Conservation (phyloP, 257 asterid genomes). For the Paulownia fortunei region DNA sequence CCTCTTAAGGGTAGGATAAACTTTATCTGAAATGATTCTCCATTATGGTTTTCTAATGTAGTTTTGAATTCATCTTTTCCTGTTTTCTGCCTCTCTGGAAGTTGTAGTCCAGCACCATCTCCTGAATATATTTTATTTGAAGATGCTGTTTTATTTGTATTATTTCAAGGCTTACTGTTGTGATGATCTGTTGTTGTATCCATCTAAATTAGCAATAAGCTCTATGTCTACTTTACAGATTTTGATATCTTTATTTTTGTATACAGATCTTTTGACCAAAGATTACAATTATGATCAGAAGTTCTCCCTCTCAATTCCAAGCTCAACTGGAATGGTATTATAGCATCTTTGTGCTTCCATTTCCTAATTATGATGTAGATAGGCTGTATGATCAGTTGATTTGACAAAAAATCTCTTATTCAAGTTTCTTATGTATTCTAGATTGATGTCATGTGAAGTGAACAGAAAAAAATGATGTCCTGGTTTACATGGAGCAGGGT, state of each 20-base stretch:
- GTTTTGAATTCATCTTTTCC: background rate
- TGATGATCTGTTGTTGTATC: background rate
- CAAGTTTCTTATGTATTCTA: constrained; percentile 2
- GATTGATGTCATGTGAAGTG: background rate
- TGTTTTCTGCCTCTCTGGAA: background rate
- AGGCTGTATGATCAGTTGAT: constrained; percentile 12
- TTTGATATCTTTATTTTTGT: background rate
- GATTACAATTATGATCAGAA: constrained; percentile 90
- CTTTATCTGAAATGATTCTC: background rate
- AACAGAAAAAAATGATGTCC: background rate
- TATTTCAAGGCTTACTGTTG: background rate
- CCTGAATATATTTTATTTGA: background rate
- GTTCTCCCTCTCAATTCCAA: constrained; percentile 72
- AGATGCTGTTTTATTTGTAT: too few species aligned
- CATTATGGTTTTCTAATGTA: background rate
- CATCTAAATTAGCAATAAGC: background rate
- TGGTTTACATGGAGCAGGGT: background rate
- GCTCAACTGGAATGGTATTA: constrained; percentile 79
- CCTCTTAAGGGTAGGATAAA: background rate
- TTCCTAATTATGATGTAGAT: constrained; percentile 18
- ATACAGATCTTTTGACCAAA: constrained; percentile 80
- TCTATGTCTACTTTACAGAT: background rate
- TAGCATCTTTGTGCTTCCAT: constrained; percentile 6
- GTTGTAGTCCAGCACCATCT: background rate
- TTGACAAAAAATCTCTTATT: background rate